These are phyloP conservation scores for Fusarium sp. DNA, from an alignment of 2,329 filamentous ascomycete species.

Conservation along the genomic window DNA sequence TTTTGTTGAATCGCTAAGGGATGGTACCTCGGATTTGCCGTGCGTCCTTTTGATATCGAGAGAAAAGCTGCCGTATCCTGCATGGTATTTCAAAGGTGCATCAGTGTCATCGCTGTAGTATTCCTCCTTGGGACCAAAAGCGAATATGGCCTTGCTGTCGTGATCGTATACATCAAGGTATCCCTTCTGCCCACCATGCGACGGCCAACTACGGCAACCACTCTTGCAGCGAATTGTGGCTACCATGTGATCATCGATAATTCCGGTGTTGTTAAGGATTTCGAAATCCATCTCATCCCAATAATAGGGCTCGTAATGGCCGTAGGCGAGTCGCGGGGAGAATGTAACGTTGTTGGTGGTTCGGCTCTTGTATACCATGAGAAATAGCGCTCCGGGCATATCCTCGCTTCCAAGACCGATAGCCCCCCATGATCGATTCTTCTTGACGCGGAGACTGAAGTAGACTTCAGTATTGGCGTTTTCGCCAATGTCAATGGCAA, in stretches of 20 bases:
- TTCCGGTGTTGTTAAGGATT: conserved; percentile 61
- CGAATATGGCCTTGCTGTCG: conserved; percentile 66
- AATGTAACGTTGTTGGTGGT: conserved; percentile 65
- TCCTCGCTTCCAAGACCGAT: conserved; percentile 66
- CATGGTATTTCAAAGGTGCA: conserved; percentile 64
- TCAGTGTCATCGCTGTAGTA: conserved; percentile 57
- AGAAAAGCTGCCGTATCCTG: conserved; percentile 65
- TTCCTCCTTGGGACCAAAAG: conserved; percentile 62
- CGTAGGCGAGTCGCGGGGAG: conserved; percentile 64
- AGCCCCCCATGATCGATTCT: conserved; percentile 63
- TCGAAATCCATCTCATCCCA: conserved; percentile 58
- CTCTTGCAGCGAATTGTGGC: conserved; percentile 64
- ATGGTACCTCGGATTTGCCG: conserved; percentile 58
- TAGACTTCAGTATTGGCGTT: conserved; percentile 62
- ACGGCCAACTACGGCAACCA: conserved; percentile 65
- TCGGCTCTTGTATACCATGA: conserved; percentile 65
- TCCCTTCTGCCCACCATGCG: conserved; percentile 51
- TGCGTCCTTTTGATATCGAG: conserved; percentile 67
- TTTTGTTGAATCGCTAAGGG: conserved; percentile 50
- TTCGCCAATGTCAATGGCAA: conserved; percentile 64
- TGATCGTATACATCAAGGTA: conserved; percentile 63
- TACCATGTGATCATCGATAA: conserved; percentile 60
- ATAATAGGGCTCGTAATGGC: conserved; percentile 65
- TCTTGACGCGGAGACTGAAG: conserved; percentile 65
- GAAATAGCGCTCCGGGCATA: conserved; percentile 65